Conservation (phyloP, 139 green algal genomes). For the Limnomonas spitsbergensis region DNA sequence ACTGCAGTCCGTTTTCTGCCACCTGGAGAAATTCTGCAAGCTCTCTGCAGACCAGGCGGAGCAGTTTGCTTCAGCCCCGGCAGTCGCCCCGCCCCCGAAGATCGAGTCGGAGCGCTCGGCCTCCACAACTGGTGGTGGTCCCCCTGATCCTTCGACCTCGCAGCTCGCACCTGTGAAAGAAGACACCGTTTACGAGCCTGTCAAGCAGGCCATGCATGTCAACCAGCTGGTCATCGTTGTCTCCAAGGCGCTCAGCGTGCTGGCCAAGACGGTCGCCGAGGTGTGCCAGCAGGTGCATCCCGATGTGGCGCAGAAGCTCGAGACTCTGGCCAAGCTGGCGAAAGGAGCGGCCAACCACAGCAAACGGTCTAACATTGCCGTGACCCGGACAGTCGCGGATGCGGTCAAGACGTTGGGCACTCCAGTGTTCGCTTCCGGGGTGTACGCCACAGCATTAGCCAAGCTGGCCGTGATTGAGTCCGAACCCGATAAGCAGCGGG, state of each 20-base stretch:
- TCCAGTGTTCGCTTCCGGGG: slow-evolving; percentile 1
- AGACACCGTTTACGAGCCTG: neutral
- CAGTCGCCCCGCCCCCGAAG: too few species aligned
- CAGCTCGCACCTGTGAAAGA: too few species aligned
- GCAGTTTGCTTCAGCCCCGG: neutral
- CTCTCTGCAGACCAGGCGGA: neutral
- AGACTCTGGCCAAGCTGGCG: neutral
- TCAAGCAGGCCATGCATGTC: neutral
- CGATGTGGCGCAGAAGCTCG: neutral
- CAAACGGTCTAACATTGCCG: neutral
- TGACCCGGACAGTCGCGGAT: neutral
- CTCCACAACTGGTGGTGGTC: too few species aligned
- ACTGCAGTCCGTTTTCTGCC: neutral
- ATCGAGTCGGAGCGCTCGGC: too few species aligned
- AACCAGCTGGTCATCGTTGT: neutral
- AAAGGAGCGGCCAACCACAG: neutral
- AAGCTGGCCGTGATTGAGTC: neutral
- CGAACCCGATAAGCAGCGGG: neutral
- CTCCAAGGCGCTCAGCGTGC: neutral
- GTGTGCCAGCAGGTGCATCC: neutral
- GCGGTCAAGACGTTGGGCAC: neutral
- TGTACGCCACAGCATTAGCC: neutral
- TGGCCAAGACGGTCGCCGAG: neutral
- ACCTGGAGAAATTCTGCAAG: neutral
- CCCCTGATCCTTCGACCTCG: too few species aligned